Conservation (phyloP, 2,329 filamentous ascomycete species). For the Colletotrichum liaoningense region DNA sequence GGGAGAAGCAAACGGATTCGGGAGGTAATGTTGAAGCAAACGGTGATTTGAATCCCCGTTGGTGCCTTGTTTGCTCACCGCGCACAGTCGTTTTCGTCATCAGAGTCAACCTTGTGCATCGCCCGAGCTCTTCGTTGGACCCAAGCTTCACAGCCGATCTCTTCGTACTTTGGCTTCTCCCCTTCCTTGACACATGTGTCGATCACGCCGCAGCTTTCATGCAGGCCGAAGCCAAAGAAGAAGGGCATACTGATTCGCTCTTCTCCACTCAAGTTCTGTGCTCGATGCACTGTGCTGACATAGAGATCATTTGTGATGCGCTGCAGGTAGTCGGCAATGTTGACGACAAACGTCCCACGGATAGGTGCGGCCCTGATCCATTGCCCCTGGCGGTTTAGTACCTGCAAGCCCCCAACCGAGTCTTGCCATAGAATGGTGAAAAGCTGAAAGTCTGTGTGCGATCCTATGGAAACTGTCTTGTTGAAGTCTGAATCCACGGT, state of each 20-base stretch:
- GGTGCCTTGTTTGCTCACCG: not conserved
- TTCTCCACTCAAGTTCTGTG: slow-evolving; percentile 51
- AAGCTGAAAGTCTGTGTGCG: slow-evolving; percentile 65
- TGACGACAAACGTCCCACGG: slow-evolving; percentile 59
- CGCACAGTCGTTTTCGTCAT: slow-evolving; percentile 4
- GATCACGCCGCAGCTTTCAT: slow-evolving; percentile 54
- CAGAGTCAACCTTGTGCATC: slow-evolving; percentile 44
- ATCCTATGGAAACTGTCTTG: slow-evolving; percentile 54
- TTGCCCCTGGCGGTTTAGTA: slow-evolving; percentile 50
- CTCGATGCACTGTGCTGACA: slow-evolving; percentile 60
- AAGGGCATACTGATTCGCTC: slow-evolving; percentile 59
- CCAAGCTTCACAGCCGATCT: slow-evolving; percentile 54
- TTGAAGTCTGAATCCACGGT: slow-evolving; percentile 6
- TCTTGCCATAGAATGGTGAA: slow-evolving; percentile 62
- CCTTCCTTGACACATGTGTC: slow-evolving; percentile 49
- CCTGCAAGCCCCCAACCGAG: slow-evolving; percentile 53
- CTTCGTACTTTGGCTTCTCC: slow-evolving; percentile 49
- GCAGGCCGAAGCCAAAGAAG: slow-evolving; percentile 56
- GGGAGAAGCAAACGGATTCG: not conserved
- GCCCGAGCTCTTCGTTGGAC: slow-evolving; percentile 46
- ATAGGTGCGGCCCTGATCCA: slow-evolving; percentile 57
- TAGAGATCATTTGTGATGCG: slow-evolving; percentile 62
- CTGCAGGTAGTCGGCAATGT: slow-evolving; percentile 63
- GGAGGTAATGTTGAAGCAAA: not conserved
- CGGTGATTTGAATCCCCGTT: not conserved